Conservation (phyloP, 495 filamentous ascomycete species). For the Immersiella caudata region DNA sequence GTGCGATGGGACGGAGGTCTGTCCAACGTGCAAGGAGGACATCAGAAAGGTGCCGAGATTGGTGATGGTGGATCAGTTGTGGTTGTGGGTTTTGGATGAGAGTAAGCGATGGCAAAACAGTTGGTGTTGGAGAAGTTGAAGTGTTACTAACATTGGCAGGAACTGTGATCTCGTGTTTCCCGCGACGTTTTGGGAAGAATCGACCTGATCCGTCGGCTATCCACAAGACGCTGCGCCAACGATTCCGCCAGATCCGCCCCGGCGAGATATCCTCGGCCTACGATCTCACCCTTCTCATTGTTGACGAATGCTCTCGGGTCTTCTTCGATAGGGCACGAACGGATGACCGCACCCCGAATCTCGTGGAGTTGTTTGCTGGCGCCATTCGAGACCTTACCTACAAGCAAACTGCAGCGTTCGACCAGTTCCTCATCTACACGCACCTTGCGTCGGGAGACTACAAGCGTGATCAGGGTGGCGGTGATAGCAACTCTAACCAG, state of each 20-base stretch:
- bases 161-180: slow-evolving; percentile 65
- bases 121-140: too few species aligned
- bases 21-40: slow-evolving; percentile 31
- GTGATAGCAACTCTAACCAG: slow-evolving; percentile 45
- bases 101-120: slow-evolving; percentile 21
- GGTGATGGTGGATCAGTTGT: slow-evolving; percentile 72
- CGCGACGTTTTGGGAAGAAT: slow-evolving; percentile 63
- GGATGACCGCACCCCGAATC: slow-evolving; percentile 52
- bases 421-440: slow-evolving; percentile 40
- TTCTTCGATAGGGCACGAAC: slow-evolving; percentile 61
- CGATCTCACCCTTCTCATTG: slow-evolving; percentile 64
- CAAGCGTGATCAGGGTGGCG: slow-evolving; percentile 24
- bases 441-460: slow-evolving; percentile 32
- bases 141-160: slow-evolving; percentile 27
- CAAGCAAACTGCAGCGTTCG: slow-evolving; percentile 39
- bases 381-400: slow-evolving; percentile 58
- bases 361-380: slow-evolving; percentile 67
- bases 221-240: slow-evolving; percentile 55
- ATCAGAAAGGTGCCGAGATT: slow-evolving; percentile 56
- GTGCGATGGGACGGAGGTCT: slow-evolving; percentile 29
- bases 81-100: slow-evolving; percentile 66
- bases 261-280: slow-evolving; percentile 65
- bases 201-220: slow-evolving; percentile 67
- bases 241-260: slow-evolving; percentile 36
- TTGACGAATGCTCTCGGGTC: slow-evolving; percentile 61